Conservation (phyloP, 768 basidiomycete species). For the Trametopsis cervina region DNA sequence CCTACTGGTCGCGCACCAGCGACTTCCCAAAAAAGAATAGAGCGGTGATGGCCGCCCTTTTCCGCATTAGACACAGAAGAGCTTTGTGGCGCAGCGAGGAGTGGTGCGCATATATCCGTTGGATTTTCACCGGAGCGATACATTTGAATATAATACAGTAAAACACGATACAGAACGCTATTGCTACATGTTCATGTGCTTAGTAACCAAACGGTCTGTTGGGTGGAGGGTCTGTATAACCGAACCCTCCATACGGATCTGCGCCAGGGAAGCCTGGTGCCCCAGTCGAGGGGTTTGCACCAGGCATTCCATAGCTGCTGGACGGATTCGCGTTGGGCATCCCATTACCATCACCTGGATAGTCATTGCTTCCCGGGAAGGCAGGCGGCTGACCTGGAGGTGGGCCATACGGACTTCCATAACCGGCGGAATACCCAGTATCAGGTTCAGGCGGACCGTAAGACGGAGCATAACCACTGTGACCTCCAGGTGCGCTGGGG, state of each 20-base stretch:
- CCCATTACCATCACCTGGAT: conserved; percentile 4
- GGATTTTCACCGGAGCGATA: too few relatives aligned
- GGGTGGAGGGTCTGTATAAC: conserved; percentile 7
- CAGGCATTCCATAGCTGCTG: conserved; percentile 13
- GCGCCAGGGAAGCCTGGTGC: conserved; percentile 10
- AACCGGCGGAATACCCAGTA: not conserved
- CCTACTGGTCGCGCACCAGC: not conserved
- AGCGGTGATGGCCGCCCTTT: not conserved
- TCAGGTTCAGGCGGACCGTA: not conserved
- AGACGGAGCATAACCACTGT: not conserved
- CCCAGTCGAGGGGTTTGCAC: conserved; percentile 11
- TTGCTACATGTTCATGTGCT: too few relatives aligned
- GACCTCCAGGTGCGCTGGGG: not conserved
- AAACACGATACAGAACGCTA: too few relatives aligned
- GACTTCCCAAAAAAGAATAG: not conserved
- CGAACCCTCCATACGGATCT: conserved; percentile 5
- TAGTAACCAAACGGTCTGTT: conserved; percentile 9
- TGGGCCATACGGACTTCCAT: not conserved
- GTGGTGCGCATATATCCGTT: too few relatives aligned
- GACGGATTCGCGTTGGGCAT: conserved; percentile 7
- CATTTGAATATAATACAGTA: too few relatives aligned
- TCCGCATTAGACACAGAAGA: too few relatives aligned
- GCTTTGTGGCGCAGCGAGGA: too few relatives aligned
- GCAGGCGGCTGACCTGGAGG: not conserved
- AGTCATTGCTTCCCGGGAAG: conserved; percentile 2